phyloP scores from a whole-genome alignment of 805 yeast species.

The Pichia heedii region DNA sequence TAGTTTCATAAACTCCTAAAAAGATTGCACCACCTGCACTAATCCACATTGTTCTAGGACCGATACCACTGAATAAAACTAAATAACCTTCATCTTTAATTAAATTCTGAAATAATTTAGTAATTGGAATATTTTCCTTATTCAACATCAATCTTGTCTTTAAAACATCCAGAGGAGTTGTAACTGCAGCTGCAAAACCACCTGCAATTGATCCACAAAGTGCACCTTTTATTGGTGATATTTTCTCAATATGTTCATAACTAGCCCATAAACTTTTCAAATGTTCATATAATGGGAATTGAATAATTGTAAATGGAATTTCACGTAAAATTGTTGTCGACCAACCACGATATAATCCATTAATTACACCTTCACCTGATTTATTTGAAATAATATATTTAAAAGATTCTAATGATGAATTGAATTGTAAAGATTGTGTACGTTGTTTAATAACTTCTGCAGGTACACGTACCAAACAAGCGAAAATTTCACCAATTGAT shows the following conservation, averaged over 20 bases:
- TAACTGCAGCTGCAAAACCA: conserved; percentile 70
- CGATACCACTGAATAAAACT: conserved; percentile 77
- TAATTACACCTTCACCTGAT: conserved; percentile 67
- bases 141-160: conserved; percentile 82
- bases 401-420: conserved; percentile 60
- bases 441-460: conserved; percentile 95
- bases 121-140: conserved; percentile 38
- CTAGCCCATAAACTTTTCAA: conserved; percentile 54
- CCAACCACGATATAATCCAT: conserved; percentile 91
- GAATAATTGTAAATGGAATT: conserved; percentile 93
- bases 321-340: conserved; percentile 86
- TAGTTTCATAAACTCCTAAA: conserved; percentile 84
- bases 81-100: conserved; percentile 62
- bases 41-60: conserved; percentile 96
- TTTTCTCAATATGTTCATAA: conserved; percentile 30
- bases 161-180: conserved; percentile 73
- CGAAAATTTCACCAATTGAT: conserved; percentile 83
- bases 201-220: conserved; percentile 78
- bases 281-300: conserved; percentile 87
- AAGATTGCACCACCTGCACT: conserved; percentile 98
- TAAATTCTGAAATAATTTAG: conserved; percentile 41
- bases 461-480: conserved; percentile 92
- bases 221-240: conserved; percentile 70
- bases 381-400: conserved; percentile 49
- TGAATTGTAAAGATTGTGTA: conserved; percentile 63